A percentile compares a stretch with the other conserved stretches of the same genome.
phyloP scores from a whole-genome alignment of 176 grass and related monocot species.

The Puccinellia tenuiflora region DNA sequence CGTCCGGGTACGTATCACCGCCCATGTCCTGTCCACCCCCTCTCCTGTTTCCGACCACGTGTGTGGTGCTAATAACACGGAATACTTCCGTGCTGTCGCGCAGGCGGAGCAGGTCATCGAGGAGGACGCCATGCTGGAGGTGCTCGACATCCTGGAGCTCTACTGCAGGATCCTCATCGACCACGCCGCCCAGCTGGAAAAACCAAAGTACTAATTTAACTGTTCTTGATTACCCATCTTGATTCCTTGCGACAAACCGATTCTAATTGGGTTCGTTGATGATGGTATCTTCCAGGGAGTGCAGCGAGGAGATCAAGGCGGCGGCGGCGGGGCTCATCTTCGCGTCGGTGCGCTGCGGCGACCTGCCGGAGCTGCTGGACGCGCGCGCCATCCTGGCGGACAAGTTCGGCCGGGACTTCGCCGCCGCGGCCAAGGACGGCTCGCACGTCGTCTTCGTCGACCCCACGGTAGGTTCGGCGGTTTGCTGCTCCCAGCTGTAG shows the following conservation, averaged over 20 bases:
- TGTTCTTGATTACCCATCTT: too few relatives aligned
- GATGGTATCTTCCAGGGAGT: constrained; percentile 30
- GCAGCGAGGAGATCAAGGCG: constrained; percentile 37
- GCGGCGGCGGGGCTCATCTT: constrained; percentile 45
- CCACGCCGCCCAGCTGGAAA: constrained; percentile 22
- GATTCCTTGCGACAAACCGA: background rate
- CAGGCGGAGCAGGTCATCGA: constrained; percentile 45
- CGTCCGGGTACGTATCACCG: background rate
- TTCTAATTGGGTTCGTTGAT: background rate
- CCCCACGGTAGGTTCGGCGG: constrained; percentile 16
- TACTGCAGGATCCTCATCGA: constrained; percentile 41
- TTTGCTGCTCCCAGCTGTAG: constrained; percentile 18
- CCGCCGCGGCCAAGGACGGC: constrained; percentile 35
- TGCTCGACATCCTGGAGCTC: constrained; percentile 33
- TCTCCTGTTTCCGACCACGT: background rate
- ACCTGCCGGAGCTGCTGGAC: constrained; percentile 53
- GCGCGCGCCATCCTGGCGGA: constrained; percentile 40
- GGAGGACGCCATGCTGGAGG: constrained; percentile 43
- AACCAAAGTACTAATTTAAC: constrained; percentile 28
- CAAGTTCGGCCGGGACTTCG: constrained; percentile 52
- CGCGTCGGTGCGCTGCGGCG: constrained; percentile 42
- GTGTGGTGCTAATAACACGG: background rate
- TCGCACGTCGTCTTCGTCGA: constrained; percentile 28
- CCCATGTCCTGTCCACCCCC: background rate
- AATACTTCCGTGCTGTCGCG: too few relatives aligned